Percentiles rank a stretch among this genome's conserved stretches.
These are phyloP conservation scores for Parathielavia appendiculata DNA, from an alignment of 495 filamentous ascomycete species.

Conservation along the genomic window DNA sequence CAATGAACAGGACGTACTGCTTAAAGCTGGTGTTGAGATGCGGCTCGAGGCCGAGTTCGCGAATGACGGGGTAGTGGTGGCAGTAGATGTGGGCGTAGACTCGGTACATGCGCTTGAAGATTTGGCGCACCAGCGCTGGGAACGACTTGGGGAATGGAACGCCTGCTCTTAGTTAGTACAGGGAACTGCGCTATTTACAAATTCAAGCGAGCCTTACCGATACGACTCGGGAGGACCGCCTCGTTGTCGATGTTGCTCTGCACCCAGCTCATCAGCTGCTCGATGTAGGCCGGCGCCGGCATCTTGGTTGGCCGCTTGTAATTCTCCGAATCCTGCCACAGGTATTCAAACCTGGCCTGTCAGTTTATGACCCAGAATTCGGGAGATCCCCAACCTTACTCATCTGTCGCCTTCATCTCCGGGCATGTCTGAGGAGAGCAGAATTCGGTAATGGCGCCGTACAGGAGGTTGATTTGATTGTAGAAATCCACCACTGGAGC, in stretches of 20 bases:
- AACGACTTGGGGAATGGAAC: conserved; percentile 95
- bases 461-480: conserved; percentile 98
- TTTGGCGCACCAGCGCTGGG: conserved; percentile 75
- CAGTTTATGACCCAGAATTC: conserved; percentile 10
- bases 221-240: conserved; percentile 84
- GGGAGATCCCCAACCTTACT: conserved; percentile 51
- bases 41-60: conserved; percentile 90
- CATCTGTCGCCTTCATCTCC: conserved; percentile 99
- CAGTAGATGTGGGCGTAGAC: conserved; percentile 99
- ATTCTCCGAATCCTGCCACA: conserved; percentile 93
- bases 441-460: conserved; percentile 97
- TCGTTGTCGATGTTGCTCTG: conserved; percentile 95
- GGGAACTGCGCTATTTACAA: background rate
- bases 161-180: conserved; percentile 44
- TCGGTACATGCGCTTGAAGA: conserved; percentile 97
- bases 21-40: conserved; percentile 99
- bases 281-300: conserved; percentile 94
- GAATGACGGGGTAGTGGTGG: conserved; percentile 96
- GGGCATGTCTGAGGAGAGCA: conserved; percentile 95
- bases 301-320: conserved; percentile 97
- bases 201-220: conserved; percentile 52
- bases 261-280: conserved; percentile 95
- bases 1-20: conserved; percentile 95
- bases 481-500: conserved; percentile 93
- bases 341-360: conserved; percentile 77